A percentile compares a stretch with the other conserved stretches of the same genome.
These are phyloP conservation scores for Diacronema lutheri DNA, from an alignment of 78 protist genomes.

Conservation along the genomic window DNA sequence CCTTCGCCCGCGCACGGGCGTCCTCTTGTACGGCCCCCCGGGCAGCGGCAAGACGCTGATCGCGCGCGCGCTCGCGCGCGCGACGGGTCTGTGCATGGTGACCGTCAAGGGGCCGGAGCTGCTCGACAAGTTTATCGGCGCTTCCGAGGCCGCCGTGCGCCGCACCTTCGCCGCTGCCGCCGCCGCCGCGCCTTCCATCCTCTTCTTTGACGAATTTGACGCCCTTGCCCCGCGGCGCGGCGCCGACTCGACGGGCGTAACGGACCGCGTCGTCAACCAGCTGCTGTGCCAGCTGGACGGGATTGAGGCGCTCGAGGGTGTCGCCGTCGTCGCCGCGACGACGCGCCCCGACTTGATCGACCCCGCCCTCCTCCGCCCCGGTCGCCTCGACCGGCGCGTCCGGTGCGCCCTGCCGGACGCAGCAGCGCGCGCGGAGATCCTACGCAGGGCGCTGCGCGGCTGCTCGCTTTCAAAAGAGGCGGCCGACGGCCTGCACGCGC, in stretches of 20 bases:
- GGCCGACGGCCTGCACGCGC: background rate
- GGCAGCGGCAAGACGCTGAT: slow-evolving; percentile 56
- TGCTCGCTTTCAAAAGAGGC: background rate
- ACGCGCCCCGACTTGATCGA: slow-evolving; percentile 75
- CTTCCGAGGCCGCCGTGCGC: slow-evolving; percentile 51
- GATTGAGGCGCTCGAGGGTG: slow-evolving; percentile 77
- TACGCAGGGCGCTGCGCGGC: slow-evolving; percentile 22
- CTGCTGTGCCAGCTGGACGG: slow-evolving; percentile 89
- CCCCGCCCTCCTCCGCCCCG: slow-evolving; percentile 94
- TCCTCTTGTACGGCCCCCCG: slow-evolving; percentile 46
- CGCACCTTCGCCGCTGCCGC: background rate
- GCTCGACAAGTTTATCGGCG: slow-evolving; percentile 76
- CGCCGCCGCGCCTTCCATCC: slow-evolving; percentile 83
- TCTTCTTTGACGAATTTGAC: slow-evolving; percentile 94
- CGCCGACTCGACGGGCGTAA: slow-evolving; percentile 58
- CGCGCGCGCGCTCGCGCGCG: slow-evolving; percentile 70
- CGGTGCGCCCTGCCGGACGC: slow-evolving; percentile 61
- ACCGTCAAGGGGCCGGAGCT: slow-evolving; percentile 94
- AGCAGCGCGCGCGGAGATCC: slow-evolving; percentile 51
- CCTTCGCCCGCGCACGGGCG: no score
- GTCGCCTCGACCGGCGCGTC: slow-evolving; percentile 79
- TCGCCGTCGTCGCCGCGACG: slow-evolving; percentile 87
- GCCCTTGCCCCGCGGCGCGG: slow-evolving; percentile 47
- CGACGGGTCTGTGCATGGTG: slow-evolving; percentile 77
- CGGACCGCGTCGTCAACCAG: slow-evolving; percentile 93